Percentiles rank a stretch among this genome's conserved stretches.
Evolutionary conservation across 176 grass and related monocot genomes (phyloP).

Genomic region (Rhynchospora breviuscula): DNA sequence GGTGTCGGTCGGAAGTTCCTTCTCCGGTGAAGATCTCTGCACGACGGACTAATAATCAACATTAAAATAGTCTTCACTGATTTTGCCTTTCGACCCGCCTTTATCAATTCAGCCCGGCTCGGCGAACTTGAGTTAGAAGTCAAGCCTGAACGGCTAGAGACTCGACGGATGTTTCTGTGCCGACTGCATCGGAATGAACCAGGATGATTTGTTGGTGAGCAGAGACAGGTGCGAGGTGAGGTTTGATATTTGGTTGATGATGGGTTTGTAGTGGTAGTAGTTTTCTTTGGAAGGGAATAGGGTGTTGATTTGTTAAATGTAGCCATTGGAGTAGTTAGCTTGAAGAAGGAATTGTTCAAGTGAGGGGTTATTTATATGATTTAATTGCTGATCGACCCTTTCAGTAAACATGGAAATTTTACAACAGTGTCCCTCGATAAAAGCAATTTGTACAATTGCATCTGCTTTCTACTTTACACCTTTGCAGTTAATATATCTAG

Average conservation of each 20-base stretch:
- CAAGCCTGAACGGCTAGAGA: not conserved
- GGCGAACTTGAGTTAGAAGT: not conserved
- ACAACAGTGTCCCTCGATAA: not conserved
- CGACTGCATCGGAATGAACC: constrained; percentile 78
- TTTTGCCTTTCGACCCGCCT: constrained; percentile 22
- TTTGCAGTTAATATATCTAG: not conserved
- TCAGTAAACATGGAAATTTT: not conserved
- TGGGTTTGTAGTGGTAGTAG: not conserved
- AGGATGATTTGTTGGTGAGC: constrained; percentile 69
- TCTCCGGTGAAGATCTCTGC: constrained; percentile 30
- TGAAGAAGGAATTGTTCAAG: not conserved
- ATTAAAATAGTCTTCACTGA: constrained; percentile 50
- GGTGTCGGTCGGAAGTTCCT: constrained; percentile 54
- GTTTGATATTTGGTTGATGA: not conserved
- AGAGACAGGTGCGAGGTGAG: constrained; percentile 41
- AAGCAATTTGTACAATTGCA: not conserved
- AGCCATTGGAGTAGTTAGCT: constrained; percentile 30
- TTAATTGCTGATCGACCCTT: not conserved
- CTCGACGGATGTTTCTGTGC: constrained; percentile 25
- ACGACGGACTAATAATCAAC: constrained; percentile 37
- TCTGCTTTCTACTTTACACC: not conserved
- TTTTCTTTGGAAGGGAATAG: not conserved
- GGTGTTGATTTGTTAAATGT: not conserved
- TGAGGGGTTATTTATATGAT: not conserved
- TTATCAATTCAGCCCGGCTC: not conserved